These are phyloP conservation scores for Sporodiniella umbellata DNA, from an alignment of 371 early-diverging fungal species.

Conservation along the genomic window DNA sequence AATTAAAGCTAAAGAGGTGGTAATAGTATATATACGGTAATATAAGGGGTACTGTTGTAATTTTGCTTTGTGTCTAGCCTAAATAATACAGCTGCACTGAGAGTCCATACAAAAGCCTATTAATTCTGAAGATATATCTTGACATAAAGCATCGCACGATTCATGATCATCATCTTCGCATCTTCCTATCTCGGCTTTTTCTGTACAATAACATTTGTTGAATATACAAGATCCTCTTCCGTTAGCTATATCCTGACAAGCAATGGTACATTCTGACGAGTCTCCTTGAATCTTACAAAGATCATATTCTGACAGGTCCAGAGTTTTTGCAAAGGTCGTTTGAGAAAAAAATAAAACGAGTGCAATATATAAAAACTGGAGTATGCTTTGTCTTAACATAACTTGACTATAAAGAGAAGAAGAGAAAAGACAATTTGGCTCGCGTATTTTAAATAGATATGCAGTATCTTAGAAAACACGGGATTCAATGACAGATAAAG, in stretches of 20 bases:
- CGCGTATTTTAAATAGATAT: not conserved
- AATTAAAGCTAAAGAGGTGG: not conserved
- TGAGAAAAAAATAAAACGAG: not conserved
- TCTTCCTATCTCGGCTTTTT: conserved; percentile 26
- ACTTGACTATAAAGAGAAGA: not conserved
- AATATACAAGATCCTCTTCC: conserved; percentile 34
- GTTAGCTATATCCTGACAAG: conserved; percentile 19
- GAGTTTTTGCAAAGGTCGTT: conserved; percentile 3
- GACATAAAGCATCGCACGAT: conserved; percentile 37
- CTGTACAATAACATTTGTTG: conserved; percentile 37
- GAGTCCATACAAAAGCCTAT: conserved; percentile 38
- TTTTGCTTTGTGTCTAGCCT: not conserved
- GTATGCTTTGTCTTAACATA: not conserved
- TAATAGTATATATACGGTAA: no score
- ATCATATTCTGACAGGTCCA: conserved; percentile 15
- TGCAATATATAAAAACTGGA: not conserved
- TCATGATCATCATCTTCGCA: conserved; percentile 41
- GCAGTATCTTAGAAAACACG: not conserved
- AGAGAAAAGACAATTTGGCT: not conserved
- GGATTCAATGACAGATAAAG: conserved; percentile 2
- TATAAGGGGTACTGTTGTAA: no score
- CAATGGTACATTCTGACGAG: conserved; percentile 22
- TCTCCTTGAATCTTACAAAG: conserved; percentile 18
- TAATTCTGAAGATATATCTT: conserved; percentile 28
- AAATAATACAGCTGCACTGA: conserved; percentile 36